phyloP scores from a whole-genome alignment of 805 yeast genomes.

The Kodamaea kakaduensis region DNA sequence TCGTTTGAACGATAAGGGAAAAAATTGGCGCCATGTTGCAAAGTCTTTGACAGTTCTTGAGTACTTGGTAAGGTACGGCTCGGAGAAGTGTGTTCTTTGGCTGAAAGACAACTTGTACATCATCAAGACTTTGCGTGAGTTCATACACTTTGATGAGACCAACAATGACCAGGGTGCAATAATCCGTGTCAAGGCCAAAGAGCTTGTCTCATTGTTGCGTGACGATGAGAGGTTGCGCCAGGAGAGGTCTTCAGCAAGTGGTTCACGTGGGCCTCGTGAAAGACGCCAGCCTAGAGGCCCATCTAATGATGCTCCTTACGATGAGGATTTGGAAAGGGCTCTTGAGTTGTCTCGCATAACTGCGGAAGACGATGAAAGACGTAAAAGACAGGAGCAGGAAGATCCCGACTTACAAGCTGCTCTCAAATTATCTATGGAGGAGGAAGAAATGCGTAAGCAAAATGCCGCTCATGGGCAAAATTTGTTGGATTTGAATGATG shows the following conservation, averaged over 20 bases:
- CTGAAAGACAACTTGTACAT: slow-evolving; percentile 83
- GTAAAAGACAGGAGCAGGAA: slow-evolving; percentile 44
- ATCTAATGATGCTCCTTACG: slow-evolving; percentile 45
- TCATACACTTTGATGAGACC: slow-evolving; percentile 72
- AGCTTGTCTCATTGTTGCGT: slow-evolving; percentile 69
- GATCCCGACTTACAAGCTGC: slow-evolving; percentile 69
- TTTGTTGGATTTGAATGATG: slow-evolving; percentile 51
- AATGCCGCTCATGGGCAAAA: slow-evolving; percentile 41
- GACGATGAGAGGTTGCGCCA: slow-evolving; percentile 77
- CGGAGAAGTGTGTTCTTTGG: slow-evolving; percentile 90
- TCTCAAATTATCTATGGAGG: slow-evolving; percentile 67
- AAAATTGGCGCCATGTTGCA: slow-evolving; percentile 95
- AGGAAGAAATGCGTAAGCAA: slow-evolving; percentile 62
- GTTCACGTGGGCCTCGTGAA: slow-evolving; percentile 24
- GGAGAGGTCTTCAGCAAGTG: slow-evolving; percentile 45
- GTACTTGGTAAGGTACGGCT: slow-evolving; percentile 78
- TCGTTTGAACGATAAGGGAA: slow-evolving; percentile 91
- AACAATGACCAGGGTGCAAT: slow-evolving; percentile 86
- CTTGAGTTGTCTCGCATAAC: slow-evolving; percentile 75
- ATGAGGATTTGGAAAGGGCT: slow-evolving; percentile 75
- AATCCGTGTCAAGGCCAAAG: slow-evolving; percentile 84
- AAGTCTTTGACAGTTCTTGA: slow-evolving; percentile 88
- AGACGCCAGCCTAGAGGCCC: slow-evolving; percentile 16
- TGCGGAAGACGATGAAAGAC: slow-evolving; percentile 76
- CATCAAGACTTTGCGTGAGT: slow-evolving; percentile 86